These are phyloP conservation scores for Penicillium goetzii DNA, from an alignment of 495 filamentous ascomycete species.

Conservation along the genomic window DNA sequence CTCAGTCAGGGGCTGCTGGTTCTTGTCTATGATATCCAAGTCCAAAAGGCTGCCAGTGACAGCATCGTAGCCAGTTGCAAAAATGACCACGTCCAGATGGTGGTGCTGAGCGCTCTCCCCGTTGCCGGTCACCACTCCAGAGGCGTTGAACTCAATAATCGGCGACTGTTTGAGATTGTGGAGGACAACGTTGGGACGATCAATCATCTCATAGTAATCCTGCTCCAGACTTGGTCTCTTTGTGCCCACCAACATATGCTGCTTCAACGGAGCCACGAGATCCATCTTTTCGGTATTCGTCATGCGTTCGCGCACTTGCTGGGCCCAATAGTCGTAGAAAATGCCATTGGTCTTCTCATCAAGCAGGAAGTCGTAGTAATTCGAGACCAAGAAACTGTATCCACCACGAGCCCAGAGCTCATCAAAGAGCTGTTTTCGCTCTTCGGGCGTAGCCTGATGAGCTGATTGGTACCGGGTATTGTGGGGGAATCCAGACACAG, in stretches of 20 bases:
- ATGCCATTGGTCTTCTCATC: slow-evolving; percentile 48
- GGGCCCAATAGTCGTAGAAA: slow-evolving; percentile 59
- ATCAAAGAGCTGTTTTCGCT: slow-evolving; percentile 51
- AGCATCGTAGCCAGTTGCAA: slow-evolving; percentile 60
- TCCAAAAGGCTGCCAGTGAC: slow-evolving; percentile 53
- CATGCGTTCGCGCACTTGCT: slow-evolving; percentile 53
- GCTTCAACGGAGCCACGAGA: slow-evolving; percentile 53
- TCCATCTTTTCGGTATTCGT: slow-evolving; percentile 49
- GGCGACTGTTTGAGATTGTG: slow-evolving; percentile 52
- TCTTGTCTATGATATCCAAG: slow-evolving; percentile 48
- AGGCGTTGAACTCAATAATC: slow-evolving; percentile 48
- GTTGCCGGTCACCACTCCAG: slow-evolving; percentile 45
- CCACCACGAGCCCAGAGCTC: slow-evolving; percentile 53
- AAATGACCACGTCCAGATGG: slow-evolving; percentile 52
- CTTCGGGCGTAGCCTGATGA: slow-evolving; percentile 50
- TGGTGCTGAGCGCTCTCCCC: slow-evolving; percentile 34
- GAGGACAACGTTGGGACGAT: slow-evolving; percentile 53
- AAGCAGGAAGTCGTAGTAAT: slow-evolving; percentile 54
- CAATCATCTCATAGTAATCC: slow-evolving; percentile 60
- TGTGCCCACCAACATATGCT: slow-evolving; percentile 45
- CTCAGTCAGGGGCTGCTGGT: slow-evolving; percentile 41
- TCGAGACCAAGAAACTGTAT: slow-evolving; percentile 52
- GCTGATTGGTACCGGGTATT: slow-evolving; percentile 40
- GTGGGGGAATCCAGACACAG: slow-evolving; percentile 49
- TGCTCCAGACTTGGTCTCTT: slow-evolving; percentile 59